Evolutionary conservation across 441 rosid species (phyloP).

Genomic region (Arabidopsis lyrata): DNA sequence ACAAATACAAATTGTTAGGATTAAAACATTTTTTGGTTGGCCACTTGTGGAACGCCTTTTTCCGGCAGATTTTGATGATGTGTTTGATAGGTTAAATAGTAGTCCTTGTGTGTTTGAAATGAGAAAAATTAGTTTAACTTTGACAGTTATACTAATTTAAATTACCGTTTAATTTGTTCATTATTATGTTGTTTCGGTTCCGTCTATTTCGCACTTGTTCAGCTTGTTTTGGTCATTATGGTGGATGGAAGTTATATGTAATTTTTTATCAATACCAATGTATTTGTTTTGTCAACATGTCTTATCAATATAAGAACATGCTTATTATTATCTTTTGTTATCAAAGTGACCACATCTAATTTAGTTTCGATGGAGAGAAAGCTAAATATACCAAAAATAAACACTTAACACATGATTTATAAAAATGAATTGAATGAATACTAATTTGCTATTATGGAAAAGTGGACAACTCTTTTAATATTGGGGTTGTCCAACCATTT

Average conservation of each 20-base stretch:
- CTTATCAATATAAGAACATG: slow-evolving; percentile 4
- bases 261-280: neutral
- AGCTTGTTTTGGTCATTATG: slow-evolving; percentile 12
- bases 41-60: slow-evolving; percentile 7
- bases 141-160: too few species aligned
- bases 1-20: neutral
- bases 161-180: too few species aligned
- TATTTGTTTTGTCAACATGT: slow-evolving; percentile 3
- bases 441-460: slow-evolving; percentile 7
- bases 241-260: neutral
- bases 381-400: slow-evolving; percentile 34
- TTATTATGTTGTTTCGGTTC: neutral
- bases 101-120: too few species aligned
- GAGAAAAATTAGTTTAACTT: too few species aligned
- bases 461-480: slow-evolving; percentile 1
- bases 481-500: slow-evolving; percentile 2
- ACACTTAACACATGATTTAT: slow-evolving; percentile 13
- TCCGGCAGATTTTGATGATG: slow-evolving; percentile 9
- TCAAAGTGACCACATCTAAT: slow-evolving; percentile 24
- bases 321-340: slow-evolving; percentile 12
- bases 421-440: slow-evolving; percentile 17
- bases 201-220: neutral
- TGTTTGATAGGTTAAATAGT: neutral
- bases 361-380: slow-evolving; percentile 23
- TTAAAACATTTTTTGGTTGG: slow-evolving; percentile 8